A percentile compares a stretch with the other conserved stretches of the same genome.
Conservation (phyloP, 2,329 filamentous ascomycete species). For the Cercospora berteroae region DNA sequence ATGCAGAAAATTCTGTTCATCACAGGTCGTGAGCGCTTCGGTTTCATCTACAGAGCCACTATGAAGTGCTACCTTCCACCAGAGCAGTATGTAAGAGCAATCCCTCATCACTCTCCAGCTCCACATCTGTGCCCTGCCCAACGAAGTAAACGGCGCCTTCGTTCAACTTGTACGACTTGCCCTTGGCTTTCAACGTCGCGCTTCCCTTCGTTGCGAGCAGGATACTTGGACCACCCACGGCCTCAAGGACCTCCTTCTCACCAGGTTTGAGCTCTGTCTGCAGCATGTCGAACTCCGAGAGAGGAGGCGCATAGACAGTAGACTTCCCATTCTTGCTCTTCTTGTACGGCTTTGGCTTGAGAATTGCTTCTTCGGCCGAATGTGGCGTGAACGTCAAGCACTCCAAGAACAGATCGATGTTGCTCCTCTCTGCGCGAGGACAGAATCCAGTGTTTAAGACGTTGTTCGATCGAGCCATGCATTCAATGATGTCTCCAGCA, state of each 20-base stretch:
- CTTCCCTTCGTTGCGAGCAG: constrained; percentile 61
- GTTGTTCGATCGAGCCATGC: constrained; percentile 74
- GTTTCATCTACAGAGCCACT: background rate
- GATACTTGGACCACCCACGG: constrained; percentile 61
- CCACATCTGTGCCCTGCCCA: constrained; percentile 55
- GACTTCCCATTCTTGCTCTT: constrained; percentile 61
- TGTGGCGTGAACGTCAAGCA: constrained; percentile 65
- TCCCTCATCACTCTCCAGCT: constrained; percentile 43
- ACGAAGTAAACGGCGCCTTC: constrained; percentile 67
- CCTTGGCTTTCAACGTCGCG: constrained; percentile 57
- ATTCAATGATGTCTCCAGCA: constrained; percentile 71
- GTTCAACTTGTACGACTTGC: constrained; percentile 53
- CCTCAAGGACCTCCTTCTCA: constrained; percentile 58
- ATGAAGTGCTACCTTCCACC: constrained; percentile 36
- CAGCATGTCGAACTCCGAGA: constrained; percentile 71
- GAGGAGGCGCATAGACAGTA: constrained; percentile 62
- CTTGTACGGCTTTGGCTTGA: constrained; percentile 51
- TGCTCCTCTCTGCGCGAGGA: constrained; percentile 62
- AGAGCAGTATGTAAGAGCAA: constrained; percentile 52
- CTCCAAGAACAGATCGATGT: constrained; percentile 61
- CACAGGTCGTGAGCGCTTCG: background rate
- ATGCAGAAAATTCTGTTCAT: background rate
- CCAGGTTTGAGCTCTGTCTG: constrained; percentile 56
- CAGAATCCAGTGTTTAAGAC: constrained; percentile 77
- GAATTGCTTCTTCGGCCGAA: constrained; percentile 54